phyloP scores from a whole-genome alignment of 2,329 filamentous ascomycete species.

The Fusarium nisikadoi region DNA sequence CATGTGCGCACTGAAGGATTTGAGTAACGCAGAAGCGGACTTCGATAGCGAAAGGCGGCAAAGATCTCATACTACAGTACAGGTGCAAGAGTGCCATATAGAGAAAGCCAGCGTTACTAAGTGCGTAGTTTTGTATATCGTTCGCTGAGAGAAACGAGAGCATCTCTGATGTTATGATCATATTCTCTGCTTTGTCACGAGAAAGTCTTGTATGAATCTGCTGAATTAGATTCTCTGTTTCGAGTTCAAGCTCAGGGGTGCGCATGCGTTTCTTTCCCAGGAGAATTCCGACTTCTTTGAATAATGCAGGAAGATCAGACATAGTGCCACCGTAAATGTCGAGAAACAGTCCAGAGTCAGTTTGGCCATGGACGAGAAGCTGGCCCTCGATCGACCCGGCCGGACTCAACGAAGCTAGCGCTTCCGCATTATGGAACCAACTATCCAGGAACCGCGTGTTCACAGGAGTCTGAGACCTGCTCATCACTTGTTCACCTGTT shows the following conservation, averaged over 20 bases:
- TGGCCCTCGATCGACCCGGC: not conserved
- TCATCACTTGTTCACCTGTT: rapidly evolving
- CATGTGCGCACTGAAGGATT: constrained; percentile 17
- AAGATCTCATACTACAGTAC: not conserved
- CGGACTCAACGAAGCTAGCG: constrained; percentile 23
- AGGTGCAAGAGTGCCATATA: constrained; percentile 28
- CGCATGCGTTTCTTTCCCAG: not conserved
- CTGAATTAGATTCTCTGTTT: not conserved
- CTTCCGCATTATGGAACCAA: constrained; percentile 35
- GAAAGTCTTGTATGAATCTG: constrained; percentile 9
- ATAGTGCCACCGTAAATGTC: constrained; percentile 27
- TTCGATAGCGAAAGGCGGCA: not conserved
- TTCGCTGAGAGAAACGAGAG: not conserved
- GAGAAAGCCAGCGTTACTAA: constrained; percentile 30
- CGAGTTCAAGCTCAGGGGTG: not conserved
- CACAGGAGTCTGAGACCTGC: not conserved
- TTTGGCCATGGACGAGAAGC: not conserved
- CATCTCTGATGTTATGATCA: not conserved
- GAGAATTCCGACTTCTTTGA: constrained; percentile 15
- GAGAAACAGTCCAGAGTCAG: not conserved
- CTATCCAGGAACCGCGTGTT: constrained; percentile 13
- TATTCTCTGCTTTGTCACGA: constrained; percentile 2
- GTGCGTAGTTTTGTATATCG: constrained; percentile 21
- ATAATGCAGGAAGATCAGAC: constrained; percentile 27
- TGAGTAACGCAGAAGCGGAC: constrained; percentile 11